Evolutionary conservation across 805 yeast genomes (phyloP).

Genomic region (Wickerhamiella kazuoi): DNA sequence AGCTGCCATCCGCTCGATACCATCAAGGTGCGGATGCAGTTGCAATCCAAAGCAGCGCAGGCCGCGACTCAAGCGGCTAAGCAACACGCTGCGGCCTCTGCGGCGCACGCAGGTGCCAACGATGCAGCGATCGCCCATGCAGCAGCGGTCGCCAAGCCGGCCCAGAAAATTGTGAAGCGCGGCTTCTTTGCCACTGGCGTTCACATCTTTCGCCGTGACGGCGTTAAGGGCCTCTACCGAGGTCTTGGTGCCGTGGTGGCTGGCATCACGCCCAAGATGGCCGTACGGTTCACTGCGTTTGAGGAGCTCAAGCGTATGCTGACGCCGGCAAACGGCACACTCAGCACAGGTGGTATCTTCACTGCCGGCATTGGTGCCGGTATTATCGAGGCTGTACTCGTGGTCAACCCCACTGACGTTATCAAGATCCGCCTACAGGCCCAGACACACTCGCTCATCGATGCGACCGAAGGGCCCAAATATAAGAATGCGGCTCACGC

Average conservation of each 20-base stretch:
- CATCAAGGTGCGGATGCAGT: slow-evolving; percentile 92
- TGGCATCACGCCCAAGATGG: slow-evolving; percentile 98
- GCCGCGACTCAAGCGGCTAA: slow-evolving; percentile 13
- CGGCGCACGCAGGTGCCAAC: slow-evolving; percentile 5
- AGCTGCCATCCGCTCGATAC: slow-evolving; percentile 98
- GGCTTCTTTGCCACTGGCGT: slow-evolving; percentile 76
- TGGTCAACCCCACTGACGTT: slow-evolving; percentile 95
- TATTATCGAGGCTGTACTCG: slow-evolving; percentile 82
- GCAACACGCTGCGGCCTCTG: slow-evolving; percentile 6
- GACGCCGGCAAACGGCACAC: slow-evolving; percentile 36
- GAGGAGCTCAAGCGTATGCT: slow-evolving; percentile 67
- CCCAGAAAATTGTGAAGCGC: slow-evolving; percentile 32
- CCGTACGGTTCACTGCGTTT: slow-evolving; percentile 85
- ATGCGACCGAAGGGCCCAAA: slow-evolving; percentile 62
- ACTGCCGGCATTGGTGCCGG: slow-evolving; percentile 96
- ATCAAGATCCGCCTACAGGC: slow-evolving; percentile 93
- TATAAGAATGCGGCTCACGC: slow-evolving; percentile 91
- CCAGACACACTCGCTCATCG: slow-evolving; percentile 77
- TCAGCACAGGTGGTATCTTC: slow-evolving; percentile 61
- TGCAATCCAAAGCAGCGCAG: slow-evolving; percentile 41
- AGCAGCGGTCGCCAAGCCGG: slow-evolving; percentile 10
- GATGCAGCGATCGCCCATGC: slow-evolving; percentile 1
- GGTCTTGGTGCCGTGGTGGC: slow-evolving; percentile 95
- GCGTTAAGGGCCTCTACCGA: slow-evolving; percentile 72
- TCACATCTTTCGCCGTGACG: slow-evolving; percentile 60